Base-by-base conservation (phyloP, 129 eudicot species). In the Chrysanthemum lavandulifolium region DNA sequence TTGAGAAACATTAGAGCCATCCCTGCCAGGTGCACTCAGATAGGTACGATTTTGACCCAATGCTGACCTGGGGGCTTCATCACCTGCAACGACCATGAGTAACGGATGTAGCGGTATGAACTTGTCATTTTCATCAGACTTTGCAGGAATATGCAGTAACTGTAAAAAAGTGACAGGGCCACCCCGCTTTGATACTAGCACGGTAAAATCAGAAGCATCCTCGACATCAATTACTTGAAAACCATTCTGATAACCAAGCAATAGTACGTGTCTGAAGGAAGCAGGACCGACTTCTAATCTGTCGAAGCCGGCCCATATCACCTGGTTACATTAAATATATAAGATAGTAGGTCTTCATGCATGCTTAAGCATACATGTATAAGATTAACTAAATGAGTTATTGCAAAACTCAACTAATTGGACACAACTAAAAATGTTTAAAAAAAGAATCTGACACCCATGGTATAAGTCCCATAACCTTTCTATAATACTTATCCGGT, bases 291-390 rank as follows among this genome's bases (percentile, higher is more conserved):
- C 69, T 65, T 85, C 72, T 71, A 85, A 69, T 68, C 60, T 82
- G 84, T 85, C 89, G 58, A 85, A 85, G 72, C 89, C 82, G 43
- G 82, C 89, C 89, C 89, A 85, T 49, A 61, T 72, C 19, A 85
- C 89, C 89, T 85, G 86, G 31, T 69, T 21, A 73, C 67, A 48
- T 19, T 16, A 21, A 23, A 69, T 23, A 61, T 45, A 31, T 76
- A 59, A 64, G 64, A 49, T 47, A 48, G 29, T 8, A 1, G 54
- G 57, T 62, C 61, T 76, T 68, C 69, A 49, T 49, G 69, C 62
- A 31, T 59, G 63, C 21, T 51, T 27, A 60, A 60, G n/a, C 61
- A 68, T n/a, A 57, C 57, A 52, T 1, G 58, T 56, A 14, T 66
- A 65, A 57, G 75, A 21, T 19, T 19, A 19, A 59, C 15, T 21